These are phyloP conservation scores for Erodium moschatum DNA, from an alignment of 441 rosid genomes.

Conservation along the genomic window DNA sequence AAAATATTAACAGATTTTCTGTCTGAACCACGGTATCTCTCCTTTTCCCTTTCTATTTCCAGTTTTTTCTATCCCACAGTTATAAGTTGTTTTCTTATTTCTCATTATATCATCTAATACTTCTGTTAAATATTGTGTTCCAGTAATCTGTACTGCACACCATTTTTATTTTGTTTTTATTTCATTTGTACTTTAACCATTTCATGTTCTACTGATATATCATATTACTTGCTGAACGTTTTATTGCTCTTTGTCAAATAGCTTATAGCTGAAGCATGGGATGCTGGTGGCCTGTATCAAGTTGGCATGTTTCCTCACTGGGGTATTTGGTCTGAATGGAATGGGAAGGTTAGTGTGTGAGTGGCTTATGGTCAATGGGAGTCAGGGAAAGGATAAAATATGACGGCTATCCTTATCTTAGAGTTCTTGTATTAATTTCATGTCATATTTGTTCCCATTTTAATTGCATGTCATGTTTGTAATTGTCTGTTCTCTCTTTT, in stretches of 20 bases:
- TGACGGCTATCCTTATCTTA: not conserved
- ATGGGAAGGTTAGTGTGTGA: constrained; percentile 67
- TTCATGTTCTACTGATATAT: not conserved
- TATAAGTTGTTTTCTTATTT: not conserved
- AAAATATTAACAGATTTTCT: not conserved
- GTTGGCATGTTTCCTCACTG: constrained; percentile 94
- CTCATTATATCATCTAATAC: not conserved
- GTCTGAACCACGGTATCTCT: not conserved
- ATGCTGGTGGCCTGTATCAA: constrained; percentile 92
- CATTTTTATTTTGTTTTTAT: constrained; percentile 10
- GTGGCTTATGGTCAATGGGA: not conserved
- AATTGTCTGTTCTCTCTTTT: too few species aligned
- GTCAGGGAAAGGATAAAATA: not conserved
- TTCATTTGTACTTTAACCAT: constrained; percentile 10
- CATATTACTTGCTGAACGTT: constrained; percentile 11
- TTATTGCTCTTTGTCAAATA: constrained; percentile 27
- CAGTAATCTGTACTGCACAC: not conserved
- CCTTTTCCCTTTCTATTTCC: not conserved
- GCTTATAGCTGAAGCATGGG: constrained; percentile 99
- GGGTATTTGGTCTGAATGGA: constrained; percentile 98
- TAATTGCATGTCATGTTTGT: too few species aligned
- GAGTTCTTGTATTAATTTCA: not conserved
- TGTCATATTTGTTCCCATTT: not conserved
- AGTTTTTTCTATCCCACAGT: not conserved
- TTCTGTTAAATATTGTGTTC: not conserved